Evolutionary conservation across 139 green algal species (phyloP), one percentile per base, ranked within the genome.

Genomic region (Gonium pectorale): DNA sequence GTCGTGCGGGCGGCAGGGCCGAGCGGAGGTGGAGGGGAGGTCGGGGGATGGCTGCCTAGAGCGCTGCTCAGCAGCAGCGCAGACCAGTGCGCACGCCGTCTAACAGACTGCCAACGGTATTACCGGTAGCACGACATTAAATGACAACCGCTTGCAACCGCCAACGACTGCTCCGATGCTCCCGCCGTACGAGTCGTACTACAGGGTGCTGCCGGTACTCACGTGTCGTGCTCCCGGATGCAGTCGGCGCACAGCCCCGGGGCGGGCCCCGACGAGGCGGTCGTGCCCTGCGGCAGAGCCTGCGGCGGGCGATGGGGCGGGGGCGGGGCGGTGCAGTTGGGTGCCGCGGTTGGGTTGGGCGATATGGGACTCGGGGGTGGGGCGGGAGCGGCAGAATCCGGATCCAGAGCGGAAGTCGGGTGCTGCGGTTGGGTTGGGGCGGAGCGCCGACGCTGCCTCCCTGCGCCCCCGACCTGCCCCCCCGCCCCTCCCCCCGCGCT

Each of bases 231-330:
- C 38, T 89, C 78, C 29, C 24, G 56, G 26, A 19, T 4, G 75
- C 89, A 95, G 41, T 62, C 37, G 0, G 60, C 40, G 79, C 93
- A 96, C 38, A 96, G 87, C 0, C 81, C 89, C 2, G 90, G 90
- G 21, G 59, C 64, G 26, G 35, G 31, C 2, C 27, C 43, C 0
- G 29, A 4, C 49, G 1, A 2, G 22, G n/a, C 15, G 4, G 37
- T 2, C 72, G 41, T 2, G 11, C 27, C 11, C 22, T 54, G 64
- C 31, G 67, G 26, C 35, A 64, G 56, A 21, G 69, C 17, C 78
- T 54, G 63, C n/a, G n/a, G 43, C 5, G 43, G 8, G 6, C 1
- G 27, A 22, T 3, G 41, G 4, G n/a, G 17, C 4, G 19, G 2
- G n/a, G 22, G 33, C 1, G 43, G 38, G 38, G 33, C 15, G 29